phyloP scores from a whole-genome alignment of 306 rosid species.

The Clitoria ternatea region DNA sequence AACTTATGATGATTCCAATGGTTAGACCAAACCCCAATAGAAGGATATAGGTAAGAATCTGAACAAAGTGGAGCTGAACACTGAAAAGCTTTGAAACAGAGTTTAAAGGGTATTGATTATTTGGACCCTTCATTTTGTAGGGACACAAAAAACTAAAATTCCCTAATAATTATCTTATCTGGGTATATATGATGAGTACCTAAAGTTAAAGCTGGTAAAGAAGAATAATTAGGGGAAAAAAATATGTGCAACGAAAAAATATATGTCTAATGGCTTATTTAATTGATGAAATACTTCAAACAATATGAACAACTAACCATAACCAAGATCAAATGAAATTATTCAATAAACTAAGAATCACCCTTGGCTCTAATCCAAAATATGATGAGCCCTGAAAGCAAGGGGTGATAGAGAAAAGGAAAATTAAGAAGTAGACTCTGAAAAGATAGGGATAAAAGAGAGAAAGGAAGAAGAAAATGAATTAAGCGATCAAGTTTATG shows the following conservation, averaged over 20 bases:
- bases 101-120: conserved; percentile 29
- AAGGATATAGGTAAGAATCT: conserved; percentile 34
- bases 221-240: not conserved
- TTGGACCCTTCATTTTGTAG: conserved; percentile 34
- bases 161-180: not conserved
- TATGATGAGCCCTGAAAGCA: not conserved
- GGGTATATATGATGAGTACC: not conserved
- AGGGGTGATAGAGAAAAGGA: not conserved
- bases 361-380: not conserved
- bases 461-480: not conserved
- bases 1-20: conserved; percentile 46
- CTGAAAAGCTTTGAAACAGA: conserved; percentile 37
- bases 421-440: not conserved
- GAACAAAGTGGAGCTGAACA: conserved; percentile 37
- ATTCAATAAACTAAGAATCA: not conserved
- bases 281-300: not conserved
- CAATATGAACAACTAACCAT: not conserved
- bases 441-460: conserved; percentile 9
- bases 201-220: not conserved
- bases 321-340: not conserved
- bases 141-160: not conserved
- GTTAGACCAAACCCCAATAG: conserved; percentile 59
- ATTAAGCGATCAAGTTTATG: not conserved
- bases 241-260: not conserved
- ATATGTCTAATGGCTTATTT: not conserved